Evolutionary conservation across 768 basidiomycete species (phyloP), one percentile per base, ranked within the genome.

Genomic region (Macrolepiota albuminosa): DNA sequence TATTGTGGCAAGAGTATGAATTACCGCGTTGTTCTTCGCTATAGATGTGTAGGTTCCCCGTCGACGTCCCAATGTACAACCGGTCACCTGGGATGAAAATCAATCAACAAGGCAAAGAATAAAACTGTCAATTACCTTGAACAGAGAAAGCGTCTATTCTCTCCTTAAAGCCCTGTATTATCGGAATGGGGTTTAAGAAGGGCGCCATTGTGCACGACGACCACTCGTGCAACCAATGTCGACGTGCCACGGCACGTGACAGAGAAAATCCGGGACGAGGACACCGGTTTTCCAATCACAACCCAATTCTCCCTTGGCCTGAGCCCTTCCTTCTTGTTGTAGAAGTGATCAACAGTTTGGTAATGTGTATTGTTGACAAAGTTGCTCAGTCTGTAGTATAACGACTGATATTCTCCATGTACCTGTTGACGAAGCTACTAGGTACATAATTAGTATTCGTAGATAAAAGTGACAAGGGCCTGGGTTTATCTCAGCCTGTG

Each of bases 11-110:
- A 34, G 1, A 42, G 24, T 13, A 11, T 24, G 21, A 67, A 76
- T 47, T 47, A 83, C 83, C 70, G 50, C 64, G 42, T n/a, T 69
- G 61, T 26, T 75, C 75, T 24, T 78, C 74, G 24, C 82, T 70
- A 63, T 86, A 87, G 48, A 85, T 73, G 45, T 81, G 75, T 50
- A 89, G 67, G 59, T 69, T 84, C 31, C 87, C 87, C 0, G 72
- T 76, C 5, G 80, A 74, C 21, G 86, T 85, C 16, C 86, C 87
- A 58, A 89, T 65, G 65, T 87, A 92, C 24, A 91, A 68, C 63
- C 77, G 76, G 68, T 83, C 80, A 33, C 78, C 86, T 87, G 65
- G 26, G n/a, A 36, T 34, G 24, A 51, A n/a, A 24, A 24, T 62
- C 24, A 49, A 31, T 31, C 3, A 29, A 47, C 24, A 24, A 40